Conservation (phyloP, 169 alveolate species). For the Babesia ovis region DNA sequence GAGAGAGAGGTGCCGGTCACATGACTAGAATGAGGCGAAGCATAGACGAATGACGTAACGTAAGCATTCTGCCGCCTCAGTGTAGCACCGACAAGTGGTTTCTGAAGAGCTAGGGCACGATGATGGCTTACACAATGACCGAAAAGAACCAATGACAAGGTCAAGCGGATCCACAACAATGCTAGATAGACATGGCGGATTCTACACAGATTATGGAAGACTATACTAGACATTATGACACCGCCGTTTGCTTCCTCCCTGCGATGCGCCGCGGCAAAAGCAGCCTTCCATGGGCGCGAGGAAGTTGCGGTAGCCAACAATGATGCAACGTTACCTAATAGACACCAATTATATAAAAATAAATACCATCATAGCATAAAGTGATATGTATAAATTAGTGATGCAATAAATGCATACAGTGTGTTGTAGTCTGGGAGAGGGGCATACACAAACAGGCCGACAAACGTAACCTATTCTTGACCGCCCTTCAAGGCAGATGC, state of each 20-base stretch:
- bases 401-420: no score
- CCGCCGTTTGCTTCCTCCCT: not conserved
- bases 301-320: not conserved
- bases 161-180: no score
- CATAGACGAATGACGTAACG: no score
- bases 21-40: no score
- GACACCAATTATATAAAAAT: not conserved
- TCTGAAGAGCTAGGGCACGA: not conserved
- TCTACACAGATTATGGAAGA: not conserved
- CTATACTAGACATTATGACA: not conserved
- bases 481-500: constrained; percentile 28
- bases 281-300: constrained; percentile 8
- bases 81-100: no score
- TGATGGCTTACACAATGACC: not conserved
- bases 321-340: not conserved
- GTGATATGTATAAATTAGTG: not conserved
- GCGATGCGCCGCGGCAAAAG: not conserved
- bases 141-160: not conserved
- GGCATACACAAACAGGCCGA: not conserved
- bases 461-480: constrained; percentile 1
- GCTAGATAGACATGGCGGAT: not conserved
- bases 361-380: not conserved
- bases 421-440: no score
- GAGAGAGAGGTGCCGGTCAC: no score
- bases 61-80: no score